Evolutionary conservation across 1,284 basidiomycete species (phyloP).

Genomic region (Trichosporon coremiiforme): DNA sequence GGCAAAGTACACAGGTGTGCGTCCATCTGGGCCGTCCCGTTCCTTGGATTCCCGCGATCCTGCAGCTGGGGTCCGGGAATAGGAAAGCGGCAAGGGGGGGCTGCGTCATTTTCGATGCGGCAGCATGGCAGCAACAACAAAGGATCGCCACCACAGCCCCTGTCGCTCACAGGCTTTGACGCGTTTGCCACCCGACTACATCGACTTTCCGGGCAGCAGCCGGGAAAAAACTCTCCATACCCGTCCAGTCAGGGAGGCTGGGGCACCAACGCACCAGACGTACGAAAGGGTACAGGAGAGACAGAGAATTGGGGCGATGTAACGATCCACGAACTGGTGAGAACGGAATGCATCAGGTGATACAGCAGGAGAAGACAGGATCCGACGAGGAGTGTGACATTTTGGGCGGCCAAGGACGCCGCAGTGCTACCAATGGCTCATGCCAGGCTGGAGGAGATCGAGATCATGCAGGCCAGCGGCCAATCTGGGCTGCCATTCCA

Average conservation of each 20-base stretch:
- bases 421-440: neutral
- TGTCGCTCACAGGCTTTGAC: too few species aligned
- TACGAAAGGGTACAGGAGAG: neutral
- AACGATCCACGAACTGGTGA: neutral
- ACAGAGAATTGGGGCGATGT: neutral
- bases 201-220: neutral
- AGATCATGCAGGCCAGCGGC: neutral
- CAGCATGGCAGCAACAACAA: neutral
- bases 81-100: too few species aligned
- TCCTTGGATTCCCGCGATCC: neutral
- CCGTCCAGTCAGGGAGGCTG: neutral
- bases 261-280: neutral
- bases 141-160: neutral
- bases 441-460: neutral
- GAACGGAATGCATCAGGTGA: neutral
- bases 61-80: too few species aligned
- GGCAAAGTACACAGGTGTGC: too few species aligned
- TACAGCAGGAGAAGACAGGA: neutral
- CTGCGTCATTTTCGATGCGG: neutral
- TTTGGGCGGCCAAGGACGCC: too few species aligned
- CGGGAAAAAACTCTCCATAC: neutral
- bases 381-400: too few species aligned
- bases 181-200: neutral
- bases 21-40: neutral
- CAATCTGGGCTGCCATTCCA: too few species aligned